Conservation (phyloP, 768 basidiomycete genomes). For the Mycena latifolia region DNA sequence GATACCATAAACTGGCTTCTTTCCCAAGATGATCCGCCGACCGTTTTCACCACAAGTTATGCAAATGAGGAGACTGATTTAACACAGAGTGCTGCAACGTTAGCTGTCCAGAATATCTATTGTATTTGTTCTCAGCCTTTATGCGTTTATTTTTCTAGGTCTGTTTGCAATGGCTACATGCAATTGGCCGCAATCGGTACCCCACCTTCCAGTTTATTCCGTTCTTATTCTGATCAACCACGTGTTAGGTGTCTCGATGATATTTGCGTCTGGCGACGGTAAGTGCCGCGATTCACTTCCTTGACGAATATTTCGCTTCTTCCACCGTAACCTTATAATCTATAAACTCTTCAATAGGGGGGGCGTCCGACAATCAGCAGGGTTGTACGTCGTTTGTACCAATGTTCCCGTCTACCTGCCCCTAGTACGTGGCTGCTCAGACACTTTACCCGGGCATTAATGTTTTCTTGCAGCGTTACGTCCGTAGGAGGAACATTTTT, state of each 20-base stretch:
- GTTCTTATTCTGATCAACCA: constrained; percentile 4
- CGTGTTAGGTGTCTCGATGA: constrained; percentile 25
- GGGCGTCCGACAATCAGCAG: constrained; percentile 15
- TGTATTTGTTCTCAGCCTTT: constrained; percentile 7
- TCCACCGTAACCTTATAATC: constrained; percentile 6
- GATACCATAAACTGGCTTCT: constrained; percentile 26
- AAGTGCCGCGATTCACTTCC: constrained; percentile 9
- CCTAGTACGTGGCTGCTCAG: constrained; percentile 20
- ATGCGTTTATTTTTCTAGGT: constrained; percentile 1
- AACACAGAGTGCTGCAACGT: constrained; percentile 22
- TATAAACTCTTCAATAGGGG: constrained; percentile 14
- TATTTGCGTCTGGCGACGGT: constrained; percentile 29
- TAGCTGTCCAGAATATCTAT: constrained; percentile 1
- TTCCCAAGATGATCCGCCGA: constrained; percentile 23
- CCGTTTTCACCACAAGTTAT: constrained; percentile 27
- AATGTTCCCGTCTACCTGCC: constrained; percentile 26
- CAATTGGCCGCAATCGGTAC: constrained; percentile 24
- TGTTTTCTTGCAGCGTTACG: constrained; percentile 17
- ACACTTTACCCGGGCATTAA: not conserved
- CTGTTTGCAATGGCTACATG: constrained; percentile 29
- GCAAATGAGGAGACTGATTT: constrained; percentile 12
- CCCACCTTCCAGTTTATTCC: constrained; percentile 3
- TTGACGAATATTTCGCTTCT: constrained; percentile 11
- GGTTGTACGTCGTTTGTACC: constrained; percentile 22
- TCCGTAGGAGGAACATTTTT: constrained; percentile 26